Evolutionary conservation across 257 asterid genomes (phyloP).

Genomic region (Salvia miltiorrhiza): DNA sequence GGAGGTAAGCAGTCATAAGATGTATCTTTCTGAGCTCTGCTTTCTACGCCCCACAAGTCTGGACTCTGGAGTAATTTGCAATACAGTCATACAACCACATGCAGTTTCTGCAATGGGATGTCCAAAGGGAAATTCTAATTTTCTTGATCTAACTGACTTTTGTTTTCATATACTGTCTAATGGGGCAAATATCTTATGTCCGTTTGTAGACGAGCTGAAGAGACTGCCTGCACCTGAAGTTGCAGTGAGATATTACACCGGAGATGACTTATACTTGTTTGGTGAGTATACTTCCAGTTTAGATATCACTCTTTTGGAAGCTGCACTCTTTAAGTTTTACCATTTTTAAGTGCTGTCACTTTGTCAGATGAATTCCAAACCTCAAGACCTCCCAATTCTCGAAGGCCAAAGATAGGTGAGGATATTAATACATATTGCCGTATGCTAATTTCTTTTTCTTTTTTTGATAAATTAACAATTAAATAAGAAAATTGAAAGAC

Average conservation of each 20-base stretch:
- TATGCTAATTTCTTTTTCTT: background rate
- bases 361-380: constrained; percentile 92
- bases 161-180: constrained; percentile 16
- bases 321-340: background rate
- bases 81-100: background rate
- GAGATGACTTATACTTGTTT: constrained; percentile 85
- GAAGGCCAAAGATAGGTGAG: constrained; percentile 88
- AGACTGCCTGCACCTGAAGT: constrained; percentile 64
- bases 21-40: constrained; percentile 1
- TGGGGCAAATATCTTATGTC: constrained; percentile 13
- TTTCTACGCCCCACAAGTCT: background rate
- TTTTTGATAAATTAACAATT: no score
- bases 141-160: background rate
- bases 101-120: background rate
- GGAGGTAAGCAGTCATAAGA: constrained; percentile 48
- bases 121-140: background rate
- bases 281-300: constrained; percentile 49
- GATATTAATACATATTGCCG: background rate
- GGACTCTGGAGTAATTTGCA: background rate
- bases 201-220: constrained; percentile 60
- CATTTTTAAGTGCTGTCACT: background rate
- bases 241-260: constrained; percentile 83
- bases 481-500: no score
- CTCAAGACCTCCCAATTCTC: constrained; percentile 69
- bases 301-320: background rate